A percentile compares a stretch with the other conserved stretches of the same genome.
Evolutionary conservation across 202 grass and related monocot species (phyloP).

Genomic region (Panicum hallii): DNA sequence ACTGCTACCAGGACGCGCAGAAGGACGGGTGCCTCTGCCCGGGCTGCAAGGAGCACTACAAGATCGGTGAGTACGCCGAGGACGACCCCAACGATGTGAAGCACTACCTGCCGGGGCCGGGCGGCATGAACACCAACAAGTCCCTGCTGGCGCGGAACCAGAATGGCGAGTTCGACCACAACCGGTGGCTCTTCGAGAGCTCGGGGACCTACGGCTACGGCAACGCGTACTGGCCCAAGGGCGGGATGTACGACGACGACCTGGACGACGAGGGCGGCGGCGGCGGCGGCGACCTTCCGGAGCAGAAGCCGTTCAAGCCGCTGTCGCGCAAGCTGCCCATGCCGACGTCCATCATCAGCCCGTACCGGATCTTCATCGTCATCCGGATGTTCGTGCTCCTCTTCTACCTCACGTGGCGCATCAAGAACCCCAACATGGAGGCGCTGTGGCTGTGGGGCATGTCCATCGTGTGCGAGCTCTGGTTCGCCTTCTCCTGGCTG

Average conservation of each 20-base stretch:
- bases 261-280: conserved; percentile 45
- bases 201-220: conserved; percentile 84
- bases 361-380: conserved; percentile 86
- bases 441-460: conserved; percentile 94
- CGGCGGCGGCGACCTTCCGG: conserved; percentile 40
- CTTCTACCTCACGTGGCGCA: conserved; percentile 88
- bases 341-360: conserved; percentile 83
- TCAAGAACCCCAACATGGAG: conserved; percentile 90
- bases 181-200: conserved; percentile 86
- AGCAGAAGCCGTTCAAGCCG: conserved; percentile 91
- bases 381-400: conserved; percentile 74
- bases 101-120: conserved; percentile 62
- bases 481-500: conserved; percentile 98
- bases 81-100: conserved; percentile 53
- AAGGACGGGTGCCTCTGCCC: conserved; percentile 71
- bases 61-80: conserved; percentile 70
- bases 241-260: conserved; percentile 61
- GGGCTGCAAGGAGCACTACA: conserved; percentile 88
- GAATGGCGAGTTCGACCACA: conserved; percentile 83
- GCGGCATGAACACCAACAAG: conserved; percentile 51
- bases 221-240: conserved; percentile 69
- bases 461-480: conserved; percentile 95
- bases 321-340: conserved; percentile 83
- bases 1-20: conserved; percentile 81
- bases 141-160: conserved; percentile 66